Evolutionary conservation across 2,329 filamentous ascomycete genomes (phyloP).

Genomic region (Aspergillus luchuensis): DNA sequence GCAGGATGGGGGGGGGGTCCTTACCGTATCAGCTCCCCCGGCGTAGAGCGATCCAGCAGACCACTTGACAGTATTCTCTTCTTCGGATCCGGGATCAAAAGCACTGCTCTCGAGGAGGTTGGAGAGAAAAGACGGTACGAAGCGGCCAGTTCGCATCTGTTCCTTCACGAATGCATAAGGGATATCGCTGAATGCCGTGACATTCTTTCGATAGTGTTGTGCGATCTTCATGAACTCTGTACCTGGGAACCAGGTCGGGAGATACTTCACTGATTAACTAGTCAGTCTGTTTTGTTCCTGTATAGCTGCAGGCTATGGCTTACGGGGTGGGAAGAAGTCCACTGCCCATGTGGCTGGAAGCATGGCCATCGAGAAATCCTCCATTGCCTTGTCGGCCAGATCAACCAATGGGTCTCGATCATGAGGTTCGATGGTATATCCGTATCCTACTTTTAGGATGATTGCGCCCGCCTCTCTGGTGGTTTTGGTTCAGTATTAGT

Average conservation of each 20-base stretch:
- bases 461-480: conserved; percentile 38
- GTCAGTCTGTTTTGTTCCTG: conserved; percentile 33
- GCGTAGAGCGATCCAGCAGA: conserved; percentile 45
- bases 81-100: conserved; percentile 26
- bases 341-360: conserved; percentile 49
- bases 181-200: conserved; percentile 36
- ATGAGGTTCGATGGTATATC: conserved; percentile 28
- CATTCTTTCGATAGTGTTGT: conserved; percentile 31
- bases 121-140: conserved; percentile 44
- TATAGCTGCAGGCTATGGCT: not conserved
- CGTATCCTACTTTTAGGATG: conserved; percentile 45
- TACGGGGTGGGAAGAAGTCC: conserved; percentile 44
- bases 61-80: conserved; percentile 35
- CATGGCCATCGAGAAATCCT: conserved; percentile 44
- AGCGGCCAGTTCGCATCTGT: conserved; percentile 37
- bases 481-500: conserved; percentile 8
- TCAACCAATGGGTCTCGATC: conserved; percentile 39
- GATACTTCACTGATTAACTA: conserved; percentile 17
- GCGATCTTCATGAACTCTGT: conserved; percentile 47
- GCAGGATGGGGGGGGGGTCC: not conserved
- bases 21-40: conserved; percentile 47
- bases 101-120: conserved; percentile 40
- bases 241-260: conserved; percentile 46
- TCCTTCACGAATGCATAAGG: conserved; percentile 49
- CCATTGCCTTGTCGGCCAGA: conserved; percentile 43